Percentiles rank a stretch among this genome's conserved stretches.
Evolutionary conservation across 1,284 basidiomycete genomes (phyloP).

Genomic region (Ganoderma leucocontextum): DNA sequence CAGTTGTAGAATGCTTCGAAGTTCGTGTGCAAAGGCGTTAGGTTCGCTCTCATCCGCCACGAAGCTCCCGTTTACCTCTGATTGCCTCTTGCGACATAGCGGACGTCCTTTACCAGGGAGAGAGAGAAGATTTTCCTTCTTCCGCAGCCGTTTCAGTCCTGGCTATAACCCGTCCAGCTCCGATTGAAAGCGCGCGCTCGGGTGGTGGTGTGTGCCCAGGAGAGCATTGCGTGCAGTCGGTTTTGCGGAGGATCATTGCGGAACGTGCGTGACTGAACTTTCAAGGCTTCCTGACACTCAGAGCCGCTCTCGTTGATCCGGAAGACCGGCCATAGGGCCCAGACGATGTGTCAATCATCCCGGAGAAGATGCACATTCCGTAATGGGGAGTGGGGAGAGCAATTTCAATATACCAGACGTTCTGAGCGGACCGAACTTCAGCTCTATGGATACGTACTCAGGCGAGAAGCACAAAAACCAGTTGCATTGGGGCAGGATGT

Average conservation of each 20-base stretch:
- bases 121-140: neutral
- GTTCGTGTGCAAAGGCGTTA: neutral
- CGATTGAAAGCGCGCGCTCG: slow-evolving; percentile 2
- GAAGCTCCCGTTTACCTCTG: neutral
- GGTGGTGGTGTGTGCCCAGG: neutral
- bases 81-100: slow-evolving; percentile 4
- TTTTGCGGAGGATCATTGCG: slow-evolving; percentile 8
- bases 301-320: neutral
- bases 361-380: slow-evolving; percentile 1
- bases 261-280: neutral
- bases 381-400: neutral
- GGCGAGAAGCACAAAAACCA: neutral
- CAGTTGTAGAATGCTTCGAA: slow-evolving; percentile 12
- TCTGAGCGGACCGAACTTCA: neutral
- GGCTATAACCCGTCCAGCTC: slow-evolving; percentile 1
- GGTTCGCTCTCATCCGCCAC: neutral
- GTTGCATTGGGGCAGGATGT: neutral
- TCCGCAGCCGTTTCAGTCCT: neutral
- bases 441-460: neutral
- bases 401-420: neutral
- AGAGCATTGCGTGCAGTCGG: neutral
- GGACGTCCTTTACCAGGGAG: neutral
- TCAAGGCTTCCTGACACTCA: neutral
- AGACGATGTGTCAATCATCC: neutral
- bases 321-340: neutral